Conservation (phyloP, 257 asterid genomes). For the Gardenia jasminoides region DNA sequence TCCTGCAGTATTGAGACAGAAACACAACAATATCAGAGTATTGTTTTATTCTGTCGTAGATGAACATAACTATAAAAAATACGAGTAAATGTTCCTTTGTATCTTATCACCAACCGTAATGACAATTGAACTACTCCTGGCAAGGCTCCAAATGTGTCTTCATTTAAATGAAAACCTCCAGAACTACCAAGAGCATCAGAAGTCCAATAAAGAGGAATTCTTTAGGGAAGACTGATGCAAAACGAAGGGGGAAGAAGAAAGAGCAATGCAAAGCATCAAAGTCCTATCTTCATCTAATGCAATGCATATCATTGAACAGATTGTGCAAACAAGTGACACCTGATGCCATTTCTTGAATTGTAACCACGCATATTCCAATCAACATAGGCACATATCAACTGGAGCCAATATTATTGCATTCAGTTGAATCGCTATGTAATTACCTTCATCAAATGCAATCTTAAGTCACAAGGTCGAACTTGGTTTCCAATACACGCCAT, state of each 20-base stretch:
- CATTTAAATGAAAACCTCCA: not conserved
- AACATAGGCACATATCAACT: not conserved
- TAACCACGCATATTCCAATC: not conserved
- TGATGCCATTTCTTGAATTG: not conserved
- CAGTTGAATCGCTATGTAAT: not conserved
- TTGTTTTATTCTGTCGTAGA: not conserved
- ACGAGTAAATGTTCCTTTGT: not conserved
- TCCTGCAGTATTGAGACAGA: conserved; percentile 44
- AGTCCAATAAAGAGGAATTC: not conserved
- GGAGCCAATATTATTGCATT: not conserved
- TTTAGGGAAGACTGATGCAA: not conserved
- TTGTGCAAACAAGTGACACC: not conserved
- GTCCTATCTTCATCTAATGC: not conserved
- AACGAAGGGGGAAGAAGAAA: not conserved
- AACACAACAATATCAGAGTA: not conserved
- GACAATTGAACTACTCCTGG: not conserved
- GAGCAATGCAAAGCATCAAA: not conserved
- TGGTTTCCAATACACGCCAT: conserved; percentile 82
- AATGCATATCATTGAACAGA: not conserved
- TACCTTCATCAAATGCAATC: conserved; percentile 98
- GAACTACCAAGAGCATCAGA: not conserved
- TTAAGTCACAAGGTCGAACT: conserved; percentile 87
- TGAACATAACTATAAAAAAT: not conserved
- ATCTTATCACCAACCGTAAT: not conserved
- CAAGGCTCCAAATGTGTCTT: not conserved